phyloP scores from a whole-genome alignment of 441 rosid species.

The Jatropha multifida region DNA sequence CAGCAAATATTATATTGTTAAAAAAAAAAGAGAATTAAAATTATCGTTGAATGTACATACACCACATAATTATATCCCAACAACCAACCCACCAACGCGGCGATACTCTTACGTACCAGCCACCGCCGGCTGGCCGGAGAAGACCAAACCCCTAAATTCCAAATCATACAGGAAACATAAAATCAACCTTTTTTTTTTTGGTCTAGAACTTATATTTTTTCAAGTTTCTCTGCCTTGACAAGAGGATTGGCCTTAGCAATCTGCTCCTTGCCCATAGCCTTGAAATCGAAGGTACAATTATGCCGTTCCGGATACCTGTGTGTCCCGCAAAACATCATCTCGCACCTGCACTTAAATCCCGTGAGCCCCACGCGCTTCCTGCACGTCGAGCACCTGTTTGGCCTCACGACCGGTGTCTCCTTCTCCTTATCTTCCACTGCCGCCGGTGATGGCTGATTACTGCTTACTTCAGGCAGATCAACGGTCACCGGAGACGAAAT shows the following conservation, averaged over 20 bases:
- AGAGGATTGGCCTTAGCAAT: conserved; percentile 78
- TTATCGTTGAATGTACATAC: conserved; percentile 29
- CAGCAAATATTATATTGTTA: no score
- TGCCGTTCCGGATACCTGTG: conserved; percentile 84
- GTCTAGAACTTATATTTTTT: conserved; percentile 45
- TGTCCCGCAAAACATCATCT: conserved; percentile 58
- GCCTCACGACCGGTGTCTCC: conserved; percentile 19
- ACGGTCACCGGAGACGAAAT: conserved; percentile 16
- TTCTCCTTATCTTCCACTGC: not conserved
- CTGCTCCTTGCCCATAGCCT: conserved; percentile 57
- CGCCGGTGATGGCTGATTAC: not conserved
- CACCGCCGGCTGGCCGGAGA: not conserved
- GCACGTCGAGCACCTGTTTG: conserved; percentile 61
- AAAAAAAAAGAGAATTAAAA: not conserved
- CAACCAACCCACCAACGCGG: not conserved
- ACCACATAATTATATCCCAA: conserved; percentile 16
- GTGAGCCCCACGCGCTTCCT: conserved; percentile 75
- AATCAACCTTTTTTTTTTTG: not conserved
- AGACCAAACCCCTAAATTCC: not conserved
- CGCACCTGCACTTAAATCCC: conserved; percentile 84
- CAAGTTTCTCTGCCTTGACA: conserved; percentile 60
- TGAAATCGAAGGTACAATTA: conserved; percentile 64
- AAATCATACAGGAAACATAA: conserved; percentile 4
- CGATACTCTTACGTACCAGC: not conserved
- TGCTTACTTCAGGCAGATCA: conserved; percentile 17